phyloP scores from a whole-genome alignment of 1,284 basidiomycete genomes.

The Sanghuangporus weigelae region DNA sequence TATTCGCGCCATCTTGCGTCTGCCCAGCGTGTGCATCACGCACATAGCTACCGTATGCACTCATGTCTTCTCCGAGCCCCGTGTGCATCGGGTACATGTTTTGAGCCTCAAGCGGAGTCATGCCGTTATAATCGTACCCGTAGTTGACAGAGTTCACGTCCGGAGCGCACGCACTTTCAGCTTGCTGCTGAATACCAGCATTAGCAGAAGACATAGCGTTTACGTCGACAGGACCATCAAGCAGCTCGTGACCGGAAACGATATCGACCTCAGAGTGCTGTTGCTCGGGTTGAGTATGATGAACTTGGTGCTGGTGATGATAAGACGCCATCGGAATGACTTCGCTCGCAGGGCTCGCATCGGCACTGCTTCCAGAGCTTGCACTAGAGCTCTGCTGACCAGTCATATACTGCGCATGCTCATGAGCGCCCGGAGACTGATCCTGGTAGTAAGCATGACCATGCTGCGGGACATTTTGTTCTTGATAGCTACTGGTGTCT shows the following conservation, averaged over 20 bases:
- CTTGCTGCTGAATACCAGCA: neutral
- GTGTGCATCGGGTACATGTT: neutral
- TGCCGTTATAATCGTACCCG: constrained; percentile 2
- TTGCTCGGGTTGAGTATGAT: neutral
- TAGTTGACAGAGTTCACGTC: neutral
- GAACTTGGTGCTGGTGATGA: neutral
- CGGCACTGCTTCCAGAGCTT: neutral
- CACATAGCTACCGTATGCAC: constrained; percentile 1
- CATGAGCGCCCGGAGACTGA: neutral
- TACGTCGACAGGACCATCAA: constrained; percentile 6
- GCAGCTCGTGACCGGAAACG: neutral
- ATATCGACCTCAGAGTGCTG: constrained; percentile 1
- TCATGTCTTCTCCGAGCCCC: neutral
- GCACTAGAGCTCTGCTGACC: neutral
- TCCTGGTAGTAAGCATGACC: neutral
- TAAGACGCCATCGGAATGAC: neutral
- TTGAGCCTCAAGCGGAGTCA: neutral
- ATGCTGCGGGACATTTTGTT: neutral
- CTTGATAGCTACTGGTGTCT: neutral
- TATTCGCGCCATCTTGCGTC: neutral
- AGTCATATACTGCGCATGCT: neutral
- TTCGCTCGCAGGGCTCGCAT: constrained; percentile 4
- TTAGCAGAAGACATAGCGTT: neutral
- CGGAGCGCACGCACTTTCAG: neutral
- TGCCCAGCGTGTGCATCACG: neutral